Evolutionary conservation across 257 asterid genomes (phyloP), one percentile per base, ranked within the genome.

Genomic region (Solanum appendiculatum): DNA sequence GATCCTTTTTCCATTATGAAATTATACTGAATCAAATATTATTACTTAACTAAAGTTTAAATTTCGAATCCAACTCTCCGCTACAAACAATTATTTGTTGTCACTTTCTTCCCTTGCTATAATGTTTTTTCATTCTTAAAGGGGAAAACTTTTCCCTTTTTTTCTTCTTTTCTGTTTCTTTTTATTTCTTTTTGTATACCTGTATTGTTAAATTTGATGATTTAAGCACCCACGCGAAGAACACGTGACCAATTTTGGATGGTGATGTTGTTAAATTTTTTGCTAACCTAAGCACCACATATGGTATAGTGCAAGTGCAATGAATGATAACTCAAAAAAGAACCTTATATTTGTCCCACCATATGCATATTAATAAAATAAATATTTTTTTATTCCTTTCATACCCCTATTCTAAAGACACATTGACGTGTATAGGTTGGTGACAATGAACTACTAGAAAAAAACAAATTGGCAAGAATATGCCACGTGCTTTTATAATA

Each of bases 61-160:
- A 31, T 70, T 69, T 6, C 36, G 0, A 34, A 20, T 23, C 5
- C 15, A 6, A 1, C 25, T 4, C 29, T 3, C 0, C 1, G 9
- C 21, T 54, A 85, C 88, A 37, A 66, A 56, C 77, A 87, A 88
- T 86, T 80, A 86, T 85, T 66, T 88, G 31, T 29, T 14, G 81
- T 68, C 73, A 20, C 42, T 46, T 72, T 82, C 78, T 10, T 36
- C 25, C n/a, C 21, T 2, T 16, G 21, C 39, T 40, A 72, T 86
- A 77, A 42, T 37, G 87, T 80, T 21, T 80, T 56, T 75, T 4
- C 54, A 80, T 39, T 42, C 12, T 29, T 6, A 80, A 80, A 80
- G 66, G 18, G 23, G 83, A 75, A 75, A 40, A 2, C 16, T 29
- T 75, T 75, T 40, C 36, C 58, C 83, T 27, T 23, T 46, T 44